Conservation (phyloP, 2,329 filamentous ascomycete species). For the Aspergillus jensenii region DNA sequence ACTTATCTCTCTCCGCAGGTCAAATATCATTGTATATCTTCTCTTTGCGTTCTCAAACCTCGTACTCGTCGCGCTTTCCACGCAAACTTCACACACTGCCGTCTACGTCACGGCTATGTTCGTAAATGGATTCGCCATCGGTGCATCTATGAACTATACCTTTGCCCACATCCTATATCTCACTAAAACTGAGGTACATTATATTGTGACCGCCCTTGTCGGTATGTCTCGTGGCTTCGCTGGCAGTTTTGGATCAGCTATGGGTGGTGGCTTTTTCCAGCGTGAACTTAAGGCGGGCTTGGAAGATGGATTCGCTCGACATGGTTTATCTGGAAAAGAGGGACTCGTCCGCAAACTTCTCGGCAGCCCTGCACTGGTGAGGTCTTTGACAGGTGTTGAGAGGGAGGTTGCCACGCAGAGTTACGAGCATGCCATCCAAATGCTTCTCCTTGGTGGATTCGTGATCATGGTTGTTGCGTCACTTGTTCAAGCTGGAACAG, state of each 20-base stretch:
- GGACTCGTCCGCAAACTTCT: slow-evolving; percentile 56
- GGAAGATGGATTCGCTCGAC: slow-evolving; percentile 55
- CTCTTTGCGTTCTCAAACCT: slow-evolving; percentile 64
- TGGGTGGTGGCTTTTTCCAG: slow-evolving; percentile 74
- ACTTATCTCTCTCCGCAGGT: slow-evolving; percentile 29
- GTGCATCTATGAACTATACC: slow-evolving; percentile 75
- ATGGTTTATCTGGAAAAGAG: slow-evolving; percentile 36
- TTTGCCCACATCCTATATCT: slow-evolving; percentile 77
- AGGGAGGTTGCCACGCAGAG: slow-evolving; percentile 52
- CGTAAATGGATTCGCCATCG: slow-evolving; percentile 69
- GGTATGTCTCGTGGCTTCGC: slow-evolving; percentile 81
- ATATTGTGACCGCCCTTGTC: slow-evolving; percentile 72
- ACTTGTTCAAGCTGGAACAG: slow-evolving; percentile 58
- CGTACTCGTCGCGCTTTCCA: slow-evolving; percentile 57
- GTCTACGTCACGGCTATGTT: slow-evolving; percentile 64
- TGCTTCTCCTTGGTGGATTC: slow-evolving; percentile 54
- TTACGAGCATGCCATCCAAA: slow-evolving; percentile 56
- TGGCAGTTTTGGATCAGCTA: slow-evolving; percentile 75
- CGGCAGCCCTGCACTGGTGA: slow-evolving; percentile 59
- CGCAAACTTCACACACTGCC: slow-evolving; percentile 49
- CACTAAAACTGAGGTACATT: slow-evolving; percentile 65
- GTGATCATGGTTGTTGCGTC: slow-evolving; percentile 51
- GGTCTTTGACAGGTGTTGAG: slow-evolving; percentile 49
- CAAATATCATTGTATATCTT: slow-evolving; percentile 59
- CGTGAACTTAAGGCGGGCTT: slow-evolving; percentile 60